Evolutionary conservation across 768 basidiomycete genomes (phyloP).

Genomic region (Mrakia frigida): DNA sequence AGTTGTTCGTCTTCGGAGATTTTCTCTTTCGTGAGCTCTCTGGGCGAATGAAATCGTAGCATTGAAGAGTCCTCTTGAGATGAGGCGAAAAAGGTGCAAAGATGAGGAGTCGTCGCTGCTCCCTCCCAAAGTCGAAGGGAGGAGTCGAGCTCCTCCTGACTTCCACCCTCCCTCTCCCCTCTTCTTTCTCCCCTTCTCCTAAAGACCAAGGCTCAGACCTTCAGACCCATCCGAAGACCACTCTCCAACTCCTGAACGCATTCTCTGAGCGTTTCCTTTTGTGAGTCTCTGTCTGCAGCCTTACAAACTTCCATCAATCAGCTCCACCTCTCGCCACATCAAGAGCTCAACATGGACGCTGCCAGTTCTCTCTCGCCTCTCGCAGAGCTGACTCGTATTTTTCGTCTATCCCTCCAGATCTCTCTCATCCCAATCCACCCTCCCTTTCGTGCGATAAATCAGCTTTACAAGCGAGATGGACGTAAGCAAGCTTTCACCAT

Average conservation of each 20-base stretch:
- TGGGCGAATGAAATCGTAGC: too few species aligned
- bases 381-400: background rate
- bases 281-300: background rate
- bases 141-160: background rate
- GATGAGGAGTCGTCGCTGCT: background rate
- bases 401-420: background rate
- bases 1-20: too few species aligned
- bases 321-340: background rate
- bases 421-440: background rate
- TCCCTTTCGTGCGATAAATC: background rate
- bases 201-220: background rate
- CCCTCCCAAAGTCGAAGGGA: background rate
- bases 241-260: background rate
- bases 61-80: background rate
- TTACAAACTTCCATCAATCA: background rate
- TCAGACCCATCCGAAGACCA: background rate
- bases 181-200: background rate
- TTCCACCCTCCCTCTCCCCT: background rate
- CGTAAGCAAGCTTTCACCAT: constrained; percentile 15
- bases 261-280: background rate
- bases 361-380: background rate
- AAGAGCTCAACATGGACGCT: background rate
- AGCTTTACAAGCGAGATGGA: background rate
- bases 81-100: background rate
- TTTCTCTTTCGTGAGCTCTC: too few species aligned